phyloP scores from a whole-genome alignment of 202 grass and related monocot species.

The Panicum virgatum region DNA sequence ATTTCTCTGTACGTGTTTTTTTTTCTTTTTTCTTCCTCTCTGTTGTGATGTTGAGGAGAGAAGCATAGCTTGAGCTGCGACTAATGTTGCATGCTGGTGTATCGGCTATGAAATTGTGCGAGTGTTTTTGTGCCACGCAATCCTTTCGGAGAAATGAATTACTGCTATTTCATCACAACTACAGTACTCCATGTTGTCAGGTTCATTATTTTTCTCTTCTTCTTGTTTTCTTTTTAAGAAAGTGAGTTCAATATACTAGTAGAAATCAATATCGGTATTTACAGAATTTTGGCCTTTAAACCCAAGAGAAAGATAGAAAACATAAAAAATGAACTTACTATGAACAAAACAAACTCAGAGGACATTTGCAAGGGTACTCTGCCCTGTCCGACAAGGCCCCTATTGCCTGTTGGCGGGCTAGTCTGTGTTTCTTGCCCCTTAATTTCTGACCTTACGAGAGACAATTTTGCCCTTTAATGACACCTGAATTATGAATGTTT shows the following conservation, averaged over 20 bases:
- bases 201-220: not conserved
- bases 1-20: not conserved
- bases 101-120: conserved; percentile 14
- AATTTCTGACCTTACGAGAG: no score
- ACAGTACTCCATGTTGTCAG: not conserved
- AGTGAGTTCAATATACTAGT: no score
- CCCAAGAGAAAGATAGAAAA: not conserved
- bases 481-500: no score
- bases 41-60: conserved; percentile 5
- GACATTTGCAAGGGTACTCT: no score
- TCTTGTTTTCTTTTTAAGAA: no score
- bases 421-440: no score
- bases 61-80: not conserved
- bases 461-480: no score
- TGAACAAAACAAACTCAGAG: not conserved
- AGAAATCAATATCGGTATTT: no score
- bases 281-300: no score
- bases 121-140: conserved; percentile 22
- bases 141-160: conserved; percentile 27
- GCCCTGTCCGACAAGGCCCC: no score
- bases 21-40: not conserved
- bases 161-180: not conserved
- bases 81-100: conserved; percentile 26
- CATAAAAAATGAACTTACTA: not conserved
- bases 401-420: no score